phyloP scores from a whole-genome alignment of 2,329 filamentous ascomycete species.

The Sporothrix luriei region DNA sequence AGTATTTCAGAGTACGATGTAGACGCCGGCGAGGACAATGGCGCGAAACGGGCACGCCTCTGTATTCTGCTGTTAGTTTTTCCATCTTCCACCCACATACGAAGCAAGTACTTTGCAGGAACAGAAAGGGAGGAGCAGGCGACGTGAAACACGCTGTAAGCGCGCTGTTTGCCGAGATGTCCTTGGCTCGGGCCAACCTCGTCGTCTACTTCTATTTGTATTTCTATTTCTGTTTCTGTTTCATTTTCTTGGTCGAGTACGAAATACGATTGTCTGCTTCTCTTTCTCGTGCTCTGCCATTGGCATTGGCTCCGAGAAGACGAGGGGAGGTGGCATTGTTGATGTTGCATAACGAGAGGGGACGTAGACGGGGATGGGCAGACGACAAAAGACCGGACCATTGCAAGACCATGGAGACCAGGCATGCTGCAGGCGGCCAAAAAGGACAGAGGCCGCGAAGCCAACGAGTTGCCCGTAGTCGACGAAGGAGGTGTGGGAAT shows the following conservation, averaged over 20 bases:
- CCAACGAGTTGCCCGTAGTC: not conserved
- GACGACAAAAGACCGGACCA: slow-evolving; percentile 12
- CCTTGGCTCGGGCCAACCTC: slow-evolving; percentile 10
- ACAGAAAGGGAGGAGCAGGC: not conserved
- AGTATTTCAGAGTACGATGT: not conserved
- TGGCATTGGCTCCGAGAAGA: not conserved
- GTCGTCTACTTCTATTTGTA: slow-evolving; percentile 1
- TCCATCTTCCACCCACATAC: not conserved
- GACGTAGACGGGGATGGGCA: not conserved
- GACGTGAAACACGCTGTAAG: slow-evolving; percentile 34
- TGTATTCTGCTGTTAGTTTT: not conserved
- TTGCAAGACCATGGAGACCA: not conserved
- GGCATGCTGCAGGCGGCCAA: not conserved
- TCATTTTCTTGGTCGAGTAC: not conserved
- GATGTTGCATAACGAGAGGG: slow-evolving; percentile 21
- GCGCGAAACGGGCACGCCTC: not conserved
- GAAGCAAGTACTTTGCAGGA: not conserved
- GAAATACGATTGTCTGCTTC: not conserved
- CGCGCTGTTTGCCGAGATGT: slow-evolving; percentile 32
- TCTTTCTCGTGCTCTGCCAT: not conserved
- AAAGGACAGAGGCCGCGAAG: not conserved
- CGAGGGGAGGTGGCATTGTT: slow-evolving; percentile 22
- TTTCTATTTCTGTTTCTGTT: not conserved
- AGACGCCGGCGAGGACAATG: slow-evolving; percentile 7
- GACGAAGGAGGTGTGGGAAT: slow-evolving; percentile 27